Evolutionary conservation across 495 filamentous ascomycete genomes (phyloP), one percentile per base, ranked within the genome.

Genomic region (Hypoxylon perforatum): DNA sequence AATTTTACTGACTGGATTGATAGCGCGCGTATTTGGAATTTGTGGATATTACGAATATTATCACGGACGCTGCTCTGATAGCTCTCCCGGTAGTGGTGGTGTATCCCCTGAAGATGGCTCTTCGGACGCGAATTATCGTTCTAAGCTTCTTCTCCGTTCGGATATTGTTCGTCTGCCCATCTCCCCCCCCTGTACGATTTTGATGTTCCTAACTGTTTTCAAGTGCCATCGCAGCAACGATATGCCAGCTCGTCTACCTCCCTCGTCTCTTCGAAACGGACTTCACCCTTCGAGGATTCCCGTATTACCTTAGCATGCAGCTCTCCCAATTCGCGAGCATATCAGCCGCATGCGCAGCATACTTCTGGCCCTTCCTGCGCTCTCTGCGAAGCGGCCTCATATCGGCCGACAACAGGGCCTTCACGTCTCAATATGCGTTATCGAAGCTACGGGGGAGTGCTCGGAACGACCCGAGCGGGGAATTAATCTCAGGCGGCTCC

Each of bases 31-130:
- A 81, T 72, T 70, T 78, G 57, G 73, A 76, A 36, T 83, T 78
- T 50, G 74, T 82, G 21, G 73, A 65, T 23, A 63, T 78, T 38
- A 71, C 75, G 2, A 84, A 81, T 33, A 76, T 83, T 21, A 14
- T 83, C n/a, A 77, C 76, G 2, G 80, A 85, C 39, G 58, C 36
- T 14, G 78, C 70, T 0, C 71, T 85, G 23, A 71, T 83, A 4
- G 57, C 63, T 9, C 69, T 80, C 38, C 78, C 81, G 0, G 53
- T 76, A 5, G 39, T 74, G 6, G 76, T 83, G 2, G 74, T 85
- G 35, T 66, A 52, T 23, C 71, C 69, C 1, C 54, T 74, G 6
- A 60, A 69, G 23, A 69, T 72, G 55, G 22, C 57, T 7, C 2
- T 59, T 11, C 66, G 50, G 46, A 61, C 67, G 12, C 64, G 71